Percentiles rank a stretch among this genome's conserved stretches.
phyloP scores from a whole-genome alignment of 1,139 yeast genomes.

The Hansenula sp. region DNA sequence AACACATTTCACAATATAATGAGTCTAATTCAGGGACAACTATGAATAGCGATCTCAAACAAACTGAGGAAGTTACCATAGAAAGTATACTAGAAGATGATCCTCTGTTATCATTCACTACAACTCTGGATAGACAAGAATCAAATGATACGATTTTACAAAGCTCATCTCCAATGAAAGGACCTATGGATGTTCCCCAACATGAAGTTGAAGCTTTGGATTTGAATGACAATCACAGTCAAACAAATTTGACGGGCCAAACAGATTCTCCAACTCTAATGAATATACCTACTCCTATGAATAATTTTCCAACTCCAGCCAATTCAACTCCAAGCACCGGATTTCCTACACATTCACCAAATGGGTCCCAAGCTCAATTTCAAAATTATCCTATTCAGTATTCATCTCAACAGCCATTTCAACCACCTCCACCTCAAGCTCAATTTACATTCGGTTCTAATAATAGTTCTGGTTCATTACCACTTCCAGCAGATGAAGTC shows the following conservation, averaged over 20 bases:
- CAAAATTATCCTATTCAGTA: slow-evolving; percentile 1
- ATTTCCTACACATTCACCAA: neutral
- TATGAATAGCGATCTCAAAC: neutral
- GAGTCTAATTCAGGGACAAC: neutral
- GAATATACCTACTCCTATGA: neutral
- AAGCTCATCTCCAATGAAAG: slow-evolving; percentile 16
- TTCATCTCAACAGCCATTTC: slow-evolving; percentile 2
- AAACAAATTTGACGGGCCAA: neutral
- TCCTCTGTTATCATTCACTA: slow-evolving; percentile 22
- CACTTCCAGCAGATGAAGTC: neutral
- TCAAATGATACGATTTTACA: slow-evolving; percentile 24
- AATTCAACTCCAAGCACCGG: neutral
- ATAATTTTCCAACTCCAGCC: neutral
- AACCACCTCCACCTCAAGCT: neutral
- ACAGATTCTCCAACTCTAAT: neutral
- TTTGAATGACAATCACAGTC: slow-evolving; percentile 1
- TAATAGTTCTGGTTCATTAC: neutral
- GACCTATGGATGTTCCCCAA: neutral
- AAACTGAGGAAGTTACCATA: slow-evolving; percentile 15
- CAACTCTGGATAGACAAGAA: slow-evolving; percentile 20
- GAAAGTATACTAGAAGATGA: slow-evolving; percentile 23
- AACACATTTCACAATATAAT: neutral
- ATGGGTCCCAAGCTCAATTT: slow-evolving; percentile 1
- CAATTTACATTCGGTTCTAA: neutral
- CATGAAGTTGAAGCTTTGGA: slow-evolving; percentile 4